phyloP scores from a whole-genome alignment of 2,329 filamentous ascomycete species.

The Metarhizium guizhouense region DNA sequence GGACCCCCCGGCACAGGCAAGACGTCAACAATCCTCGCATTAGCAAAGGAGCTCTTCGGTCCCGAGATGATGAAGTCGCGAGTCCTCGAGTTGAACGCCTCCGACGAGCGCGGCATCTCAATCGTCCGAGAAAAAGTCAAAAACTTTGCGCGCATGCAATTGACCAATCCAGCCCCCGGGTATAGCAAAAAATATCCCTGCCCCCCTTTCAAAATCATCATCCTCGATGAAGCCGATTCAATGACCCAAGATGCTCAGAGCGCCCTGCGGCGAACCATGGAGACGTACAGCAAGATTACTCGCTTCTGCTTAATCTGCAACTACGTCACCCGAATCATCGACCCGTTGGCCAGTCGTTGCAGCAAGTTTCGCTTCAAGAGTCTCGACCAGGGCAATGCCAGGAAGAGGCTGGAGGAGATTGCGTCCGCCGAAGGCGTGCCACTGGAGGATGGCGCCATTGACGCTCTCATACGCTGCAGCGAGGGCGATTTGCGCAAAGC shows the following conservation, averaged over 20 bases:
- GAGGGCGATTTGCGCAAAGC: conserved; percentile 94
- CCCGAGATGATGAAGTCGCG: conserved; percentile 87
- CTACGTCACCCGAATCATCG: conserved; percentile 96
- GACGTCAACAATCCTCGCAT: conserved; percentile 92
- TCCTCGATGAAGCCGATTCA: conserved; percentile 94
- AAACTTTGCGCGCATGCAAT: conserved; percentile 91
- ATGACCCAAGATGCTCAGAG: conserved; percentile 99
- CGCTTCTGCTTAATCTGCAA: conserved; percentile 97
- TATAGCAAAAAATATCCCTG: conserved; percentile 73
- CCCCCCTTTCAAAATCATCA: conserved; percentile 97
- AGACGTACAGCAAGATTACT: conserved; percentile 94
- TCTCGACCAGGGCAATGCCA: conserved; percentile 78
- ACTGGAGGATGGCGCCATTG: conserved; percentile 70
- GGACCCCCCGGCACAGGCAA: conserved; percentile 96
- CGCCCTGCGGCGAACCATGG: conserved; percentile 90
- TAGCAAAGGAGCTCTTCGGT: conserved; percentile 95
- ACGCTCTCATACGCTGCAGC: conserved; percentile 76
- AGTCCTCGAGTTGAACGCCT: conserved; percentile 98
- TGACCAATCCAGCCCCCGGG: conserved; percentile 68
- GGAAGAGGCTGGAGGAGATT: conserved; percentile 71
- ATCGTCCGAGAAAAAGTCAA: conserved; percentile 98
- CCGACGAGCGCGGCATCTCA: conserved; percentile 93
- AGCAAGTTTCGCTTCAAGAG: conserved; percentile 98
- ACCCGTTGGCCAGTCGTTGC: conserved; percentile 86
- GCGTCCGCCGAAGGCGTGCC: conserved; percentile 67